phyloP scores from a whole-genome alignment of 768 basidiomycete species.

The Lentinus brumalis region DNA sequence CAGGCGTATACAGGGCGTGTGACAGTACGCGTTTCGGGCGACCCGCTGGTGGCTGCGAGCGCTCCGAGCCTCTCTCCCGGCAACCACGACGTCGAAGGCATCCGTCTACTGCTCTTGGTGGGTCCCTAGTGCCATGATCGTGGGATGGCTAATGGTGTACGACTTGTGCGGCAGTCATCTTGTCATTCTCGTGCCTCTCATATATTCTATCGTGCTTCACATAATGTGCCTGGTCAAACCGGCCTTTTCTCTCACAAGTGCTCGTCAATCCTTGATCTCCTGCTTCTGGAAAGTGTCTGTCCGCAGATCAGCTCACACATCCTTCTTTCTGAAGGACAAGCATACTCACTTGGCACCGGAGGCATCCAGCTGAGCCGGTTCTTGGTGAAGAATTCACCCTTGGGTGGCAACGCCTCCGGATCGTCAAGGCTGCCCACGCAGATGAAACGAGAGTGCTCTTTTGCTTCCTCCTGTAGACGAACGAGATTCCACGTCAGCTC shows the following conservation, averaged over 20 bases:
- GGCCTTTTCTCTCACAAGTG: background rate
- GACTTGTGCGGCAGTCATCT: too few relatives aligned
- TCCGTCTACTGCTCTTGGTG: too few relatives aligned
- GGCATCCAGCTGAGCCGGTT: background rate
- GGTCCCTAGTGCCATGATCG: too few relatives aligned
- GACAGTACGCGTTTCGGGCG: slow-evolving; percentile 1
- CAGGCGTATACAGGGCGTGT: background rate
- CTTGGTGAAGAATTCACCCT: slow-evolving; percentile 24
- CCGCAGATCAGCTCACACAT: too few relatives aligned
- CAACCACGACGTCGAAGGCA: slow-evolving; percentile 4
- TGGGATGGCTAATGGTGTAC: too few relatives aligned
- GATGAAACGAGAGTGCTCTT: slow-evolving; percentile 8
- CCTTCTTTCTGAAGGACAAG: background rate
- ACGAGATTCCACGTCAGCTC: too few relatives aligned
- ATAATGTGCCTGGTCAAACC: too few relatives aligned
- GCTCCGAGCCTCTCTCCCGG: slow-evolving; percentile 2
- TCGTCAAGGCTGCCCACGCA: slow-evolving; percentile 23
- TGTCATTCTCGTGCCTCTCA: too few relatives aligned
- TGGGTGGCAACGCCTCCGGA: slow-evolving; percentile 21
- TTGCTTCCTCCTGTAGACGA: slow-evolving; percentile 6
- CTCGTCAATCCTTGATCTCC: too few relatives aligned
- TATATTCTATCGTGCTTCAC: too few relatives aligned
- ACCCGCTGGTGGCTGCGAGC: background rate
- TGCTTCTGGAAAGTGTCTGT: too few relatives aligned
- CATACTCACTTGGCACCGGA: background rate